Evolutionary conservation across 148 eudicot genomes (phyloP), one percentile per base, ranked within the genome.

Genomic region (Dysphania ambrosioides): DNA sequence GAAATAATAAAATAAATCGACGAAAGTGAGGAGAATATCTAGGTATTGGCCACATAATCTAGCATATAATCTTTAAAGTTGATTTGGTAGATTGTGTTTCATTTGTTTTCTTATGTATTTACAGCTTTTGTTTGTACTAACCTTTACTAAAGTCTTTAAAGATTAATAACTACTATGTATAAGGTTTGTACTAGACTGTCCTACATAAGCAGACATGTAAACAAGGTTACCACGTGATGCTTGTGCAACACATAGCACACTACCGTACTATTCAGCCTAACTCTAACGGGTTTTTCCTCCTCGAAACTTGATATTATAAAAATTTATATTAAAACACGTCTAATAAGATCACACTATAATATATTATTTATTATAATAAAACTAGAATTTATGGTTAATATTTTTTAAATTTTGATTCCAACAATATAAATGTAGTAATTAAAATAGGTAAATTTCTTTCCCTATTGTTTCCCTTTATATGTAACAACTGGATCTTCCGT

Each of bases 41-140:
- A 60, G 18, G 18, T 8, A 40, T 3, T 61, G 35, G 38, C 75
- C 57, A 72, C 68, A 72, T 72, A 72, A 72, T 72, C 75, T 72
- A 60, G 38, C 66, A 72, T 8, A 59, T 38, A 59, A 47, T 47
- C 53, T 36, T 36, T 47, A 47, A 16, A 47, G 53, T 47, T 47
- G 21, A 47, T 47, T 47, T 44, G 51, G 19, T 44, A 11, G 51
- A 44, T 44, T 44, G 15, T 15, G 15, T 11, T 44, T 44, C 9
- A 21, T 55, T 53, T 55, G 19, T 21, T 5, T 53, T 24, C 7
- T 35, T 31, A n/a, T 56, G 61, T 41, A 2, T 41, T 41, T 42
- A 31, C 44, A 44, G 31, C 21, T 68, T 42, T 42, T 24, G 71
- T n/a, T n/a, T n/a, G n/a, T n/a, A n/a, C n/a, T n/a, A 24, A 41